Conservation (phyloP, 163 green algal species). For the Scenedesmus sp. region DNA sequence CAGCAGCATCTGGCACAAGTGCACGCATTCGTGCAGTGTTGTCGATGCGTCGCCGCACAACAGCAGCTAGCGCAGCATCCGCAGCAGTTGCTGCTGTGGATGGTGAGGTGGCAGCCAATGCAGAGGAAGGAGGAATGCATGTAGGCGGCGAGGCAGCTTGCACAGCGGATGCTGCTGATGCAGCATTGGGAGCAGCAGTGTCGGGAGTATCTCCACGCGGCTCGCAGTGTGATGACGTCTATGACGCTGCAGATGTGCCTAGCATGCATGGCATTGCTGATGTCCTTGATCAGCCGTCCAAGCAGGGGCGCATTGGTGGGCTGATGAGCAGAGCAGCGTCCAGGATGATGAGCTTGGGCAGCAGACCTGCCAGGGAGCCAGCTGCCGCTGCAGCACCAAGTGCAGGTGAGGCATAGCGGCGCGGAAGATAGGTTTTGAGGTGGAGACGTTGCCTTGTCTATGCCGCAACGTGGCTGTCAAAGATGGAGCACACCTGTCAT, state of each 20-base stretch:
- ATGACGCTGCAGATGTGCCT: conserved; percentile 6
- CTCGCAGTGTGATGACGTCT: background rate
- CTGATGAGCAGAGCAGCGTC: conserved; percentile 24
- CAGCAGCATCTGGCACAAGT: background rate
- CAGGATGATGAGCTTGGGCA: background rate
- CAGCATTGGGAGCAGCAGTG: background rate
- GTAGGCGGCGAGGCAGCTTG: background rate
- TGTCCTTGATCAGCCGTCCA: conserved; percentile 40
- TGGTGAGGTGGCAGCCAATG: no score
- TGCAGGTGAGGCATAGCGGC: background rate
- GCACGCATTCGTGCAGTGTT: conserved; percentile 4
- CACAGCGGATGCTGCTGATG: background rate
- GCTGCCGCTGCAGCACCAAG: background rate
- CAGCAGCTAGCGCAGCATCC: background rate
- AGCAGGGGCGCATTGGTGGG: background rate
- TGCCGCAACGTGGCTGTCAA: no score
- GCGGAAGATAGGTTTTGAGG: no score
- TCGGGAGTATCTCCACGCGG: background rate
- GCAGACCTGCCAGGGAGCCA: background rate
- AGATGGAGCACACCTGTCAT: no score
- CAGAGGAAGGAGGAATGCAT: background rate
- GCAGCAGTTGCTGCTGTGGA: background rate
- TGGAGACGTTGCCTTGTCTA: no score
- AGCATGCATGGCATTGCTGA: background rate
- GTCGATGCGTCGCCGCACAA: conserved; percentile 16